A percentile compares a stretch with the other conserved stretches of the same genome.
Evolutionary conservation across 2,329 filamentous ascomycete genomes (phyloP).

Genomic region (Lecanoromycetidae sp.): DNA sequence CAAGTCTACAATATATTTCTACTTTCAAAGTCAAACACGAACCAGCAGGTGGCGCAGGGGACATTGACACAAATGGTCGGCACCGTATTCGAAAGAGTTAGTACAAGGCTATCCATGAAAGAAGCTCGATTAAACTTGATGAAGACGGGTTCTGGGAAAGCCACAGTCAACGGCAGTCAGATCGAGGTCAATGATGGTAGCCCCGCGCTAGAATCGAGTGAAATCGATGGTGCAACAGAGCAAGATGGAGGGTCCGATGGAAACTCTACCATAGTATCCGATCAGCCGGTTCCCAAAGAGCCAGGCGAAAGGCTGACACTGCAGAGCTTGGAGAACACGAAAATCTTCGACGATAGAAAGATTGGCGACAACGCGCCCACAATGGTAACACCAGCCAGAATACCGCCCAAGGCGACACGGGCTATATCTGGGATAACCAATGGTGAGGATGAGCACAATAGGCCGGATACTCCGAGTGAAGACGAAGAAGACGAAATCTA

Average conservation of each 20-base stretch:
- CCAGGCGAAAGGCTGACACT: constrained; percentile 50
- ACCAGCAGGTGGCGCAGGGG: constrained; percentile 94
- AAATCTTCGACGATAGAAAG: constrained; percentile 52
- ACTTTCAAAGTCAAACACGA: constrained; percentile 81
- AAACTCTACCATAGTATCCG: constrained; percentile 24
- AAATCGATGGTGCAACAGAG: constrained; percentile 30
- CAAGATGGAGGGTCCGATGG: constrained; percentile 35
- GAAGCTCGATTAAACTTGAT: constrained; percentile 50
- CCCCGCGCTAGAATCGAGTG: constrained; percentile 23
- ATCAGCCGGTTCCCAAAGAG: constrained; percentile 41
- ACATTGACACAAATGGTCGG: constrained; percentile 97
- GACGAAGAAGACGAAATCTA: constrained; percentile 87
- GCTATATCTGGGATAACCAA: constrained; percentile 33
- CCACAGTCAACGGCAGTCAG: constrained; percentile 17
- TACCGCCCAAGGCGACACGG: constrained; percentile 32
- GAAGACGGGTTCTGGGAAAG: constrained; percentile 18
- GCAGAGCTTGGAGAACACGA: constrained; percentile 56
- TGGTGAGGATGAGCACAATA: constrained; percentile 30
- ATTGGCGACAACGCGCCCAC: constrained; percentile 57
- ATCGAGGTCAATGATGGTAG: constrained; percentile 25
- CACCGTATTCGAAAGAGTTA: constrained; percentile 92
- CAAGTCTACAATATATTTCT: constrained; percentile 99
- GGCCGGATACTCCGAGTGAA: constrained; percentile 29
- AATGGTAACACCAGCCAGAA: constrained; percentile 49
- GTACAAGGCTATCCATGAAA: constrained; percentile 73